phyloP scores from a whole-genome alignment of 768 basidiomycete species.

The Rhodotorula diobovata region DNA sequence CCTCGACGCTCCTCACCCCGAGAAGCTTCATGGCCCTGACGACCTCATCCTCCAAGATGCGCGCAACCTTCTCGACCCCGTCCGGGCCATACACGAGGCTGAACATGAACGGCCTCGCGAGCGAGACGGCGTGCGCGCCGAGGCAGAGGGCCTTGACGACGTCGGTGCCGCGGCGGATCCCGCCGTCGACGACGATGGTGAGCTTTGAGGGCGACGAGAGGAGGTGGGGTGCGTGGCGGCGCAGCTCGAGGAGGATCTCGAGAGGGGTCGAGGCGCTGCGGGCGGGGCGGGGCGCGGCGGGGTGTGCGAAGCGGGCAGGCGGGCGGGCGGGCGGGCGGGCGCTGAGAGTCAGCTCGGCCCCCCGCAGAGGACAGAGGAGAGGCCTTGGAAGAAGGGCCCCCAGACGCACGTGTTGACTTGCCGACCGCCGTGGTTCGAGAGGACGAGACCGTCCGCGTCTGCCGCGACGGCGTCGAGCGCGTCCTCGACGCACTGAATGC shows the following conservation, averaged over 20 bases:
- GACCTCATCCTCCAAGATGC: slow-evolving; percentile 49
- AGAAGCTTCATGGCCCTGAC: slow-evolving; percentile 49
- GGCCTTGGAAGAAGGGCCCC: background rate
- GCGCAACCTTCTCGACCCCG: slow-evolving; percentile 33
- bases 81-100: slow-evolving; percentile 52
- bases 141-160: slow-evolving; percentile 51
- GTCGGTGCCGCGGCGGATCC: slow-evolving; percentile 54
- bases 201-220: slow-evolving; percentile 42
- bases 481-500: slow-evolving; percentile 25
- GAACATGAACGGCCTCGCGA: slow-evolving; percentile 53
- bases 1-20: slow-evolving; percentile 47
- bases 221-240: slow-evolving; percentile 48
- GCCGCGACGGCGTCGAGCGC: slow-evolving; percentile 20
- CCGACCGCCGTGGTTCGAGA: slow-evolving; percentile 51
- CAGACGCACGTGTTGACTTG: slow-evolving; percentile 60
- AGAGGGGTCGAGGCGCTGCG: slow-evolving; percentile 19
- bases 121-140: slow-evolving; percentile 43
- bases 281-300: background rate
- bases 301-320: background rate
- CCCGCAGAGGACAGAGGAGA: too few species aligned
- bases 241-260: slow-evolving; percentile 26
- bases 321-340: too few species aligned
- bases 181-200: slow-evolving; percentile 53
- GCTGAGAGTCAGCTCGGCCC: too few species aligned
- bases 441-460: slow-evolving; percentile 19